Conservation (phyloP, 2,329 filamentous ascomycete genomes). For the Arthroderma sp. region DNA sequence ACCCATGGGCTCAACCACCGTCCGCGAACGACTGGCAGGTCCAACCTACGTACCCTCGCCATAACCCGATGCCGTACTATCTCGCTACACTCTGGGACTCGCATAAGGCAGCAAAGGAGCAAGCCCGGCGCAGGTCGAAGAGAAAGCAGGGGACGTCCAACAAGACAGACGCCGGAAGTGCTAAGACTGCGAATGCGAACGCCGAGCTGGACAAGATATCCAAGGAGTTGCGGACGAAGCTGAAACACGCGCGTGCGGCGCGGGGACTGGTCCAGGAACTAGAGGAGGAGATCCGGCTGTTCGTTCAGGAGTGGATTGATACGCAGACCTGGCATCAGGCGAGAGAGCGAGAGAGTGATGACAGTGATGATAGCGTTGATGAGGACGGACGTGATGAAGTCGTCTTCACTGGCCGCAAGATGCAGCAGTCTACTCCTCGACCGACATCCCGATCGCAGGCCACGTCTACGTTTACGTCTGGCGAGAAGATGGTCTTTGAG, state of each 20-base stretch:
- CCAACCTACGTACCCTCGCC: slow-evolving; percentile 65
- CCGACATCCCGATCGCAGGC: slow-evolving; percentile 13
- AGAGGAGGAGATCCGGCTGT: slow-evolving; percentile 70
- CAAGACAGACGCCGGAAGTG: slow-evolving; percentile 17
- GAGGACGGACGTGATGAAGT: slow-evolving; percentile 75
- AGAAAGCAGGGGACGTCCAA: slow-evolving; percentile 21
- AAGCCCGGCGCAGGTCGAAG: slow-evolving; percentile 20
- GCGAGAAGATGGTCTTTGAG: slow-evolving; percentile 66
- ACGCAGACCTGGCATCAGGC: slow-evolving; percentile 38
- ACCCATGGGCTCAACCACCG: slow-evolving; percentile 76
- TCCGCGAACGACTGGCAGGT: slow-evolving; percentile 72
- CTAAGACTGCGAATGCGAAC: slow-evolving; percentile 28
- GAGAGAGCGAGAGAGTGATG: slow-evolving; percentile 5
- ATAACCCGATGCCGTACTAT: slow-evolving; percentile 68
- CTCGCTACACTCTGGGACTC: slow-evolving; percentile 77
- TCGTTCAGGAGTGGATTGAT: slow-evolving; percentile 52
- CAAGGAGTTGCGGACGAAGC: slow-evolving; percentile 63
- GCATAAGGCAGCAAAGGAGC: slow-evolving; percentile 34
- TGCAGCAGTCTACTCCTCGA: slow-evolving; percentile 36
- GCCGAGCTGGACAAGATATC: slow-evolving; percentile 46
- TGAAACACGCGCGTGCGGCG: slow-evolving; percentile 69
- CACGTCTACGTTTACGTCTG: too few species aligned
- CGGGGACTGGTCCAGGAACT: slow-evolving; percentile 69
- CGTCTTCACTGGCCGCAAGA: slow-evolving; percentile 67
- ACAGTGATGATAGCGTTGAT: slow-evolving; percentile 10